Conservation (phyloP, 306 rosid species). For the Senna siamea region DNA sequence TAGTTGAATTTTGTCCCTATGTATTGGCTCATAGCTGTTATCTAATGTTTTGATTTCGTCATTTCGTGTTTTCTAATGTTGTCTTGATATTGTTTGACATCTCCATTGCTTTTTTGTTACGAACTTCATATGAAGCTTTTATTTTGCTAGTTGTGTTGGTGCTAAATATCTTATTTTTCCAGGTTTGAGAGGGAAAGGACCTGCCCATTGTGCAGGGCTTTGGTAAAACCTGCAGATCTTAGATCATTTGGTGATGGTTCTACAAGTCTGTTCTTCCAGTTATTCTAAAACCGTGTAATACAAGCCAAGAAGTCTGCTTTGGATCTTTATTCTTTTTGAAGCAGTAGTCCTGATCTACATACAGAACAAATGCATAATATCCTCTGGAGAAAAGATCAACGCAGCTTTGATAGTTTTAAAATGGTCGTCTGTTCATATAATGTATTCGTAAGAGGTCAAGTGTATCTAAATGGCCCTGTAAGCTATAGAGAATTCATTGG, state of each 20-base stretch:
- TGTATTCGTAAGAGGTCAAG: slow-evolving; percentile 34
- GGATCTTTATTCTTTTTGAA: slow-evolving; percentile 36
- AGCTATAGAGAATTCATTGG: slow-evolving; percentile 33
- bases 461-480: slow-evolving; percentile 44
- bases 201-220: slow-evolving; percentile 70
- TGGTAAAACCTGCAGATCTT: slow-evolving; percentile 74
- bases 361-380: slow-evolving; percentile 46
- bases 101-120: too few species aligned
- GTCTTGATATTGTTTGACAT: not conserved
- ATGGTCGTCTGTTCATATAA: slow-evolving; percentile 42
- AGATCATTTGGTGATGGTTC: slow-evolving; percentile 75
- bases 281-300: slow-evolving; percentile 48
- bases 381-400: slow-evolving; percentile 38
- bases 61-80: not conserved
- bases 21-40: not conserved
- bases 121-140: too few species aligned
- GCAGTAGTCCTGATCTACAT: slow-evolving; percentile 43
- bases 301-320: slow-evolving; percentile 43
- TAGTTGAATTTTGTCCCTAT: not conserved
- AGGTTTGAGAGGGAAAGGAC: slow-evolving; percentile 83
- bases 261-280: slow-evolving; percentile 64
- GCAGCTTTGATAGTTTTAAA: slow-evolving; percentile 37
- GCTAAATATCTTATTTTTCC: slow-evolving; percentile 12
- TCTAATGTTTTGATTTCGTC: not conserved
- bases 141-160: not conserved